Evolutionary conservation across 2,329 filamentous ascomycete genomes (phyloP).

Genomic region (Alternaria novae-zelandiae): DNA sequence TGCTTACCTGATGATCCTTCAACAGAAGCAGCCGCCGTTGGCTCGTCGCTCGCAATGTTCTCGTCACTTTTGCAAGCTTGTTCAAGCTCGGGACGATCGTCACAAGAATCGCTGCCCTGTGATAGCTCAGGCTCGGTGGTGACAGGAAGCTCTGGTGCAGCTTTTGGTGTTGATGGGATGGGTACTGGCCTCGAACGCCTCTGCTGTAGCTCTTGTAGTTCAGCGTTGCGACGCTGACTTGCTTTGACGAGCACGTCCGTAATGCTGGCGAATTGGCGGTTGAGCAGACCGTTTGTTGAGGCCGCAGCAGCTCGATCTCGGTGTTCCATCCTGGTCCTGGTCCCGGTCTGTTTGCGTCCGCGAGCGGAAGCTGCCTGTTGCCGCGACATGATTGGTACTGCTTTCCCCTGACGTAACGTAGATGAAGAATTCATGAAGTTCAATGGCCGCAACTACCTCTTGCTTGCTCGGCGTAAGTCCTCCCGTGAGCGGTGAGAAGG

Average conservation of each 20-base stretch:
- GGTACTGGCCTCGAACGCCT: not conserved
- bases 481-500: not conserved
- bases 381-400: not conserved
- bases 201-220: conserved; percentile 1
- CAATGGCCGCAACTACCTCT: not conserved
- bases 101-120: not conserved
- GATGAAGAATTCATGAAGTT: not conserved
- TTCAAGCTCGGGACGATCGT: not conserved
- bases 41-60: not conserved
- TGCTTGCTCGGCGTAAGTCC: too few species aligned
- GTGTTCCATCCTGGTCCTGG: not conserved
- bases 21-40: not conserved
- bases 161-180: not conserved
- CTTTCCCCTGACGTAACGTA: not conserved
- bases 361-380: not conserved
- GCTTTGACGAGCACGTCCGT: conserved; percentile 19
- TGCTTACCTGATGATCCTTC: not conserved
- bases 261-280: conserved; percentile 26
- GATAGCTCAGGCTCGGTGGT: not conserved
- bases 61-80: not conserved
- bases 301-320: not conserved
- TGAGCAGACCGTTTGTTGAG: conserved; percentile 11
- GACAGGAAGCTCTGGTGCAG: not conserved
- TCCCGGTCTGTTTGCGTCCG: not conserved
- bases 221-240: conserved; percentile 19